Evolutionary conservation across 345 rosid species (phyloP).

Genomic region (Salix brachista): DNA sequence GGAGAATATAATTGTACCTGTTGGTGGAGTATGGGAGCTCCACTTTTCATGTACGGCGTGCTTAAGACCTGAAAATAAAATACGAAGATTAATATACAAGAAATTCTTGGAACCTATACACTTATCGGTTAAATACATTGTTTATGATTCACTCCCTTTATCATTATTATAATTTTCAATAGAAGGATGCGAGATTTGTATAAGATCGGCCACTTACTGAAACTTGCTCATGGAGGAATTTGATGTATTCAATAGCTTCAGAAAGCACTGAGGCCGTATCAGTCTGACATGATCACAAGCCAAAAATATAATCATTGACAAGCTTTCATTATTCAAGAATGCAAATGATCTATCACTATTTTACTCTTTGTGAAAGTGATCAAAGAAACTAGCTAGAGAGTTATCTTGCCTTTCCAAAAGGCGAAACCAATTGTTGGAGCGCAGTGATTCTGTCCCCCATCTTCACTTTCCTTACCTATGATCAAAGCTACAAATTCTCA

Average conservation of each 20-base stretch:
- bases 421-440: constrained; percentile 99
- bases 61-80: constrained; percentile 58
- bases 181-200: background rate
- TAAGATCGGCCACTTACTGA: constrained; percentile 44
- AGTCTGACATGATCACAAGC: constrained; percentile 50
- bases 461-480: constrained; percentile 96
- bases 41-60: constrained; percentile 91
- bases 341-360: constrained; percentile 12
- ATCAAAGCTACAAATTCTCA: constrained; percentile 20
- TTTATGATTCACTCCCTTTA: background rate
- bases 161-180: background rate
- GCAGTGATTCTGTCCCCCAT: constrained; percentile 99
- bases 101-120: background rate
- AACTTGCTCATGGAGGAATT: constrained; percentile 92
- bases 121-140: background rate
- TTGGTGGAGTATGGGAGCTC: constrained; percentile 73
- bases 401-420: constrained; percentile 93
- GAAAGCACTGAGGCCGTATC: constrained; percentile 99
- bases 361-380: constrained; percentile 15
- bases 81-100: background rate
- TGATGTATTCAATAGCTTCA: constrained; percentile 95
- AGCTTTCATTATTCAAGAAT: constrained; percentile 19
- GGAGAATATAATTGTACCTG: constrained; percentile 34
- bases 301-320: background rate
- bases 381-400: background rate